phyloP scores from a whole-genome alignment of 192 early-diverging fungal genomes.

The Umbelopsis vinacea region DNA sequence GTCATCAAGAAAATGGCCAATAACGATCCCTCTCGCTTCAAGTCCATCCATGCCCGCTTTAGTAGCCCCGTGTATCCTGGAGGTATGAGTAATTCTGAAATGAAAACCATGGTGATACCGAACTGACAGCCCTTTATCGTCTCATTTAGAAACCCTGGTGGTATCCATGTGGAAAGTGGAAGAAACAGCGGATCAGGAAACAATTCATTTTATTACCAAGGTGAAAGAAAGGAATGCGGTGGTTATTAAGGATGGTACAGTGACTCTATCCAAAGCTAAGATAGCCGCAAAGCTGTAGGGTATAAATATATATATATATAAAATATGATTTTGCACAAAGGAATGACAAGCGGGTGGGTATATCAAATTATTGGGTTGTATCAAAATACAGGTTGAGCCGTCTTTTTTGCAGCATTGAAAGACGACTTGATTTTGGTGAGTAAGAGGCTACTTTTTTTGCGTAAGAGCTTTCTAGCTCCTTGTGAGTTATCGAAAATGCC shows the following conservation, averaged over 20 bases:
- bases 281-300: constrained; percentile 9
- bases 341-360: neutral
- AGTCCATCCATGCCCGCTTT: constrained; percentile 68
- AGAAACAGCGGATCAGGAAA: constrained; percentile 44
- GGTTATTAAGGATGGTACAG: constrained; percentile 67
- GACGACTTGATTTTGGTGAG: neutral
- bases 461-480: neutral
- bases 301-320: neutral
- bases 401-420: neutral
- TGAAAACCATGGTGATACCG: too few relatives aligned
- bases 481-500: neutral
- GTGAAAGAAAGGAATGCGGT: constrained; percentile 62
- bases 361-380: neutral
- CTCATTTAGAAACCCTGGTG: constrained; percentile 58
- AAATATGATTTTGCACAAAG: neutral
- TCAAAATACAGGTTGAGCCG: neutral
- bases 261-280: constrained; percentile 39
- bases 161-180: constrained; percentile 74
- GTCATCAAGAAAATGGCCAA: constrained; percentile 57
- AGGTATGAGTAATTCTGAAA: neutral
- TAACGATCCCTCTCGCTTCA: constrained; percentile 60
- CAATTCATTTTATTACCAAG: constrained; percentile 60
- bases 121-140: too few relatives aligned
- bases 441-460: neutral
- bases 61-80: constrained; percentile 76